These are phyloP conservation scores for Astrothelium macrocarpum DNA, from an alignment of 495 filamentous ascomycete species.

Conservation along the genomic window DNA sequence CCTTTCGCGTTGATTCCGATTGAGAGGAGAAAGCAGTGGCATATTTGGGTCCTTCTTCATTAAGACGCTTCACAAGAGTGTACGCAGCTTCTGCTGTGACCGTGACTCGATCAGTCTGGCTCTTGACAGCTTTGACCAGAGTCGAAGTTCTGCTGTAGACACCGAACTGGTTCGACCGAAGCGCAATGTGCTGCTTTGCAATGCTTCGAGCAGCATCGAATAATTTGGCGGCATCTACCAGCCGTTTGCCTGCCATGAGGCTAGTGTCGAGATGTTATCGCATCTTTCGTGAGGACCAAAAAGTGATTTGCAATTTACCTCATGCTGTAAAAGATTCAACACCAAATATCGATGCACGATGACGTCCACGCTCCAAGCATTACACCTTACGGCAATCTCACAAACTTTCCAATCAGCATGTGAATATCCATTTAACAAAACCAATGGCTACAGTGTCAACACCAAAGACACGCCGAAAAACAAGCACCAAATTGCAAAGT, in stretches of 20 bases:
- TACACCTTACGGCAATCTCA: background rate
- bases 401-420: no score
- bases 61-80: slow-evolving; percentile 47
- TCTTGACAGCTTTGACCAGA: slow-evolving; percentile 56
- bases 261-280: background rate
- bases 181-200: slow-evolving; percentile 65
- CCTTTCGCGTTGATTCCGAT: background rate
- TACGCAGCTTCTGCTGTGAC: slow-evolving; percentile 55
- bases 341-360: background rate
- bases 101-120: slow-evolving; percentile 52
- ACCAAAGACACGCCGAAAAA: no score
- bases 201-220: slow-evolving; percentile 68
- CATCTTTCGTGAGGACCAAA: background rate
- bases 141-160: slow-evolving; percentile 68
- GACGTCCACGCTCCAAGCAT: background rate
- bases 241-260: slow-evolving; percentile 56
- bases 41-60: slow-evolving; percentile 34
- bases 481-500: no score
- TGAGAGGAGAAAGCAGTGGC: background rate
- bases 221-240: slow-evolving; percentile 72
- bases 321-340: background rate
- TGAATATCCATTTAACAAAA: no score
- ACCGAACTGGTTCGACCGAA: slow-evolving; percentile 70
- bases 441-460: no score
- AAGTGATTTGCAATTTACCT: background rate